Evolutionary conservation across 306 rosid species (phyloP).

Genomic region (Cucumis melo): DNA sequence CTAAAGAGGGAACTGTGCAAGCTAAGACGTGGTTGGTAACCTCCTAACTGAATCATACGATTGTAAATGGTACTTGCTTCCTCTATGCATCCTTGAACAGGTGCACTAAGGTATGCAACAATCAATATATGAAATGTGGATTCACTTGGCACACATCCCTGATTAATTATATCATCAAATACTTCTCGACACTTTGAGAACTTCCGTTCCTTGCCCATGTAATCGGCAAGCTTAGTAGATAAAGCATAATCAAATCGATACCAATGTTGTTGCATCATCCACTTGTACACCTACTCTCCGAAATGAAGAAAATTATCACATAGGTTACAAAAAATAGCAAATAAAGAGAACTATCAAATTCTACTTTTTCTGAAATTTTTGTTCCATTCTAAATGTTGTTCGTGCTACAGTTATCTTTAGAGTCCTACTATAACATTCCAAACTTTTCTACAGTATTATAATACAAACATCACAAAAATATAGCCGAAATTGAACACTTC

Average conservation of each 20-base stretch:
- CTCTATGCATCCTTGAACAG: constrained; percentile 68
- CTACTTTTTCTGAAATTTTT: not conserved
- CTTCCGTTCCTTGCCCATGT: constrained; percentile 79
- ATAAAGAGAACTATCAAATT: not conserved
- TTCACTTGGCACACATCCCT: constrained; percentile 84
- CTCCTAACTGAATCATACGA: constrained; percentile 93
- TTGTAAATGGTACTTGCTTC: constrained; percentile 76
- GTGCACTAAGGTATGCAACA: constrained; percentile 79
- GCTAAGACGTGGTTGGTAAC: constrained; percentile 78
- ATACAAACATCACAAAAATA: not conserved
- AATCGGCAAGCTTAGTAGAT: constrained; percentile 81
- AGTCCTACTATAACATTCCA: not conserved
- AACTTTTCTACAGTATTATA: not conserved
- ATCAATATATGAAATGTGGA: constrained; percentile 82
- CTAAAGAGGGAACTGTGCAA: constrained; percentile 76
- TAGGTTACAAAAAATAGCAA: not conserved
- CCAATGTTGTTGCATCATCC: constrained; percentile 91
- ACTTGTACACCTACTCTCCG: constrained; percentile 61
- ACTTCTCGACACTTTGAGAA: constrained; percentile 86
- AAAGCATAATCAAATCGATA: constrained; percentile 74
- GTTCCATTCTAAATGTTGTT: not conserved
- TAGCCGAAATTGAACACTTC: not conserved
- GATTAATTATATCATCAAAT: constrained; percentile 73
- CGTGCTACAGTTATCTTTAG: not conserved
- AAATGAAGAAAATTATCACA: not conserved